Evolutionary conservation across 2,329 filamentous ascomycete species (phyloP).

Genomic region (Fusarium pilosicola): DNA sequence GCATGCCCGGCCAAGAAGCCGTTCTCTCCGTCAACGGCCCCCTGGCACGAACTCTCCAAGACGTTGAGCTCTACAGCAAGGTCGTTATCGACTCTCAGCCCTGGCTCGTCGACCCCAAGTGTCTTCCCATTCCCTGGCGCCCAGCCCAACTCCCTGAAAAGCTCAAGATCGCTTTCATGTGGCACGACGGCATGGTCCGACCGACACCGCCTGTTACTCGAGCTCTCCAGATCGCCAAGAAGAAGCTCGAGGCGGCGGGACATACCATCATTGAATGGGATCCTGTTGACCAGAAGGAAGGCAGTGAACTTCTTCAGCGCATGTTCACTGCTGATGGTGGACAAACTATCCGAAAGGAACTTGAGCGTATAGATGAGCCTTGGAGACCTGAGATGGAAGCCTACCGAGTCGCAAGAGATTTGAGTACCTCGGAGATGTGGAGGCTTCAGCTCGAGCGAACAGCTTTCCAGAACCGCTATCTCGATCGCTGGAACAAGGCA

Average conservation of each 20-base stretch:
- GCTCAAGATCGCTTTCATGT: constrained; percentile 69
- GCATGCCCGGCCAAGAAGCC: constrained; percentile 72
- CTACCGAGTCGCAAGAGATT: constrained; percentile 49
- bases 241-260: constrained; percentile 56
- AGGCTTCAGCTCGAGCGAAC: constrained; percentile 57
- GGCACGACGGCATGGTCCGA: constrained; percentile 70
- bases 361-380: constrained; percentile 56
- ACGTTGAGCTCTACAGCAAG: constrained; percentile 65
- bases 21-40: constrained; percentile 73
- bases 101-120: constrained; percentile 67
- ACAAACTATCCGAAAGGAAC: constrained; percentile 51
- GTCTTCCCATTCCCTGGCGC: constrained; percentile 68
- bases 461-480: constrained; percentile 57
- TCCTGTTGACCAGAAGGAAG: constrained; percentile 53
- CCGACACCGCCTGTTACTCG: constrained; percentile 73
- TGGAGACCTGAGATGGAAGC: constrained; percentile 51
- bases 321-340: constrained; percentile 63
- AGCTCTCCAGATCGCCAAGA: constrained; percentile 60
- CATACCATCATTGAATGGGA: constrained; percentile 65
- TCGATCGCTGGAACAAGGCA: constrained; percentile 57
- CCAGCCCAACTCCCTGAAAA: constrained; percentile 47
- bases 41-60: constrained; percentile 64
- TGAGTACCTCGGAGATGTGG: constrained; percentile 59
- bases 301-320: constrained; percentile 50
- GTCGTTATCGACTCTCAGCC: constrained; percentile 62